Conservation (phyloP, 164 flowering plant genomes). For the Tetracentron sinense region DNA sequence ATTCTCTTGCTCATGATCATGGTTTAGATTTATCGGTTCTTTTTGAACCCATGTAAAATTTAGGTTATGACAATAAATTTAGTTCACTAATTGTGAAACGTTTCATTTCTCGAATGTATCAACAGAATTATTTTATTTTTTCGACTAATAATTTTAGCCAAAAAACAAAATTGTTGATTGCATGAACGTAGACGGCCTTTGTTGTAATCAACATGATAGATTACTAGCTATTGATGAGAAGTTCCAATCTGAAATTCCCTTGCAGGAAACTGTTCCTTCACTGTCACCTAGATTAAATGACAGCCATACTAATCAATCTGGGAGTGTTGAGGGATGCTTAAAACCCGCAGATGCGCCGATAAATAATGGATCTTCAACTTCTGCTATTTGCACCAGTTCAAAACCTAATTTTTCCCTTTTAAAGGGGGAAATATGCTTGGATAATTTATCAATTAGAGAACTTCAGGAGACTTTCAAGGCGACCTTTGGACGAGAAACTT, state of each 20-base stretch:
- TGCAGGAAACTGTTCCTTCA: constrained; percentile 42
- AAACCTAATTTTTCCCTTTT: constrained; percentile 61
- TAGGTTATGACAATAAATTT: too few relatives aligned
- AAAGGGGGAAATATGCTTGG: constrained; percentile 71
- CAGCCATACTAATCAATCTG: constrained; percentile 19
- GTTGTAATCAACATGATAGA: constrained; percentile 27
- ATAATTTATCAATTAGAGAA: constrained; percentile 68
- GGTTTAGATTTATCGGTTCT: too few relatives aligned
- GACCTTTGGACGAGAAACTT: constrained; percentile 89
- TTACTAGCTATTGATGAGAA: constrained; percentile 30
- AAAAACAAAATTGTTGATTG: too few relatives aligned
- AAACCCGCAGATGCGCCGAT: constrained; percentile 22
- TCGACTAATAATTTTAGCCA: too few relatives aligned
- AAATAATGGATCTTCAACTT: constrained; percentile 30
- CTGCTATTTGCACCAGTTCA: constrained; percentile 28
- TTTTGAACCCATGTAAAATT: too few relatives aligned
- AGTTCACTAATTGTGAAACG: too few relatives aligned
- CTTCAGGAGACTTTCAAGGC: constrained; percentile 87
- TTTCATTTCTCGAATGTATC: too few relatives aligned
- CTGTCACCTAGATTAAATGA: constrained; percentile 20
- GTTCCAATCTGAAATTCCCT: constrained; percentile 24
- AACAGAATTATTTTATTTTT: too few relatives aligned
- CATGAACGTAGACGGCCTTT: constrained; percentile 23
- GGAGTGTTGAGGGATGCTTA: constrained; percentile 27
- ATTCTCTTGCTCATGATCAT: too few relatives aligned